These are phyloP conservation scores for Torrubiellomyces zombiae DNA, from an alignment of 2,329 filamentous ascomycete species.

Conservation along the genomic window DNA sequence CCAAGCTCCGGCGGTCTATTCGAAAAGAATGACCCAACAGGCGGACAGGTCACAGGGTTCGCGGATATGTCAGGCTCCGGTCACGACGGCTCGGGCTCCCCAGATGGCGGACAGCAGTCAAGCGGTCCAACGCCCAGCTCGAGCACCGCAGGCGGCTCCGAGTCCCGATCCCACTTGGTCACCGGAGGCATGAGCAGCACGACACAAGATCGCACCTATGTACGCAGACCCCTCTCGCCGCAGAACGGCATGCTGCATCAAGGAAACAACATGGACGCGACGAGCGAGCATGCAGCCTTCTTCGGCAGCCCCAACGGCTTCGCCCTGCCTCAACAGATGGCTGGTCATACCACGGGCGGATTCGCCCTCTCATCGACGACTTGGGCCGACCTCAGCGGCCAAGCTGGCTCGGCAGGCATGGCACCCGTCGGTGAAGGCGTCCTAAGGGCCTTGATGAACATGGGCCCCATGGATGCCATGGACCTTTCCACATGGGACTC, in stretches of 20 bases:
- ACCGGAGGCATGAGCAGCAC: slow-evolving; percentile 20
- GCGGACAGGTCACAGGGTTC: slow-evolving; percentile 18
- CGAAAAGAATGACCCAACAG: slow-evolving; percentile 15
- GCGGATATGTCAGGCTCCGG: slow-evolving; percentile 26
- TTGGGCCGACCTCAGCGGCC: slow-evolving; percentile 26
- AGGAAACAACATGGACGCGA: slow-evolving; percentile 18
- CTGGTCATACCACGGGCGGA: slow-evolving; percentile 11
- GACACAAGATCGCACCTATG: slow-evolving; percentile 27
- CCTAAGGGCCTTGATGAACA: slow-evolving; percentile 38
- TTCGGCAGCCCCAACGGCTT: slow-evolving; percentile 24
- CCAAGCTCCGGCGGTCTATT: slow-evolving; percentile 17
- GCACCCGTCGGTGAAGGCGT: slow-evolving; percentile 41
- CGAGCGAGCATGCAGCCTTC: slow-evolving; percentile 19
- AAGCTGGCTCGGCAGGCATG: slow-evolving; percentile 22
- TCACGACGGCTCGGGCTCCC: slow-evolving; percentile 30
- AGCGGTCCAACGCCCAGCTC: slow-evolving; percentile 45
- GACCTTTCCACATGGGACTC: slow-evolving; percentile 33
- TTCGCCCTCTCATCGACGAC: slow-evolving; percentile 26
- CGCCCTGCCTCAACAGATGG: slow-evolving; percentile 9
- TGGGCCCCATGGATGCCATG: slow-evolving; percentile 45
- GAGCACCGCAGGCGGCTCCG: slow-evolving; percentile 18
- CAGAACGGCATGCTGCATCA: slow-evolving; percentile 22
- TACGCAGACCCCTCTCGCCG: slow-evolving; percentile 31
- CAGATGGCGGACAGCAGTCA: slow-evolving; percentile 30
- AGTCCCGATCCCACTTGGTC: slow-evolving; percentile 11